Conservation (phyloP, 2,329 filamentous ascomycete genomes). For the Cytospora piceae region DNA sequence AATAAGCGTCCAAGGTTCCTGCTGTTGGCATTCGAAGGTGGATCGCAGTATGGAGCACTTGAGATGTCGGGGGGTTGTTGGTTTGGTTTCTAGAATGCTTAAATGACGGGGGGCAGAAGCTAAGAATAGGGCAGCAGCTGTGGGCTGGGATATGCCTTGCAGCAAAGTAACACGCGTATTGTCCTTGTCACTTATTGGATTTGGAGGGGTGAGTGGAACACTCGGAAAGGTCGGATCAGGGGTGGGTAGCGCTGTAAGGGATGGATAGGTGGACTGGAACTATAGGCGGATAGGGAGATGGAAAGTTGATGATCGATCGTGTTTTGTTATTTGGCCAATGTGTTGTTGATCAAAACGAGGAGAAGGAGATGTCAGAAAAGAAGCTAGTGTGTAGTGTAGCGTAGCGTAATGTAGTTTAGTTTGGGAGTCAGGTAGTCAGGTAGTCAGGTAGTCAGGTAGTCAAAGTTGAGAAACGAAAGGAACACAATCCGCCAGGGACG, state of each 20-base stretch:
- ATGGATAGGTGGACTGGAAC: no score
- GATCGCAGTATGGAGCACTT: not conserved
- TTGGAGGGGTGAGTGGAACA: not conserved
- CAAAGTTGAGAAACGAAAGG: no score
- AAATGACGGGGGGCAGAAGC: not conserved
- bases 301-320: no score
- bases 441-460: not conserved
- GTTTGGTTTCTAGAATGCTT: not conserved
- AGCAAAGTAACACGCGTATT: constrained; percentile 12
- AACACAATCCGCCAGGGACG: no score
- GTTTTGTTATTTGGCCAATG: no score
- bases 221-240: not conserved
- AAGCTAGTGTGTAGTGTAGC: no score
- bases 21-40: not conserved
- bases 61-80: constrained; percentile 12
- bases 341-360: no score
- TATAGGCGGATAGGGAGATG: no score
- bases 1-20: not conserved
- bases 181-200: not conserved
- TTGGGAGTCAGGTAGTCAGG: no score
- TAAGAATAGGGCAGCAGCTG: constrained; percentile 4
- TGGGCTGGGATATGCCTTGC: constrained; percentile 10
- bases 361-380: not conserved
- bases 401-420: no score
- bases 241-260: no score